These are phyloP conservation scores for Sclerotinia minor DNA, from an alignment of 2,329 filamentous ascomycete genomes.

Conservation along the genomic window DNA sequence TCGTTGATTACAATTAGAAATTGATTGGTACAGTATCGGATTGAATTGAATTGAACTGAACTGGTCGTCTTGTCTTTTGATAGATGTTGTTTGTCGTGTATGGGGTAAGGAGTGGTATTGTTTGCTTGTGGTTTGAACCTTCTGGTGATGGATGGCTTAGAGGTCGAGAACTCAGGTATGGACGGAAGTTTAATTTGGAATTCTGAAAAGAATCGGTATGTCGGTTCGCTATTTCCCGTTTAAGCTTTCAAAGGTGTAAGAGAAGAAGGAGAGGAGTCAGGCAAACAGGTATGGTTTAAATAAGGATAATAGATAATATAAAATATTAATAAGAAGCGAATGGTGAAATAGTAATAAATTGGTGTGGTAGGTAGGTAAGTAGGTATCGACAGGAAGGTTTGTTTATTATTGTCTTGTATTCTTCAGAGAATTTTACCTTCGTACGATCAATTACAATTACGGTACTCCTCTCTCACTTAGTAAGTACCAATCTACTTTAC, in stretches of 20 bases:
- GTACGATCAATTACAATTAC: constrained; percentile 7
- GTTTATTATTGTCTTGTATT: neutral
- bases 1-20: constrained; percentile 15
- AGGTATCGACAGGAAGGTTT: constrained; percentile 9
- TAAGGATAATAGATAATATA: too few relatives aligned
- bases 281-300: neutral
- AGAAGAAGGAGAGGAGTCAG: neutral
- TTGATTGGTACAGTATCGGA: neutral
- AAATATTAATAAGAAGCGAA: neutral
- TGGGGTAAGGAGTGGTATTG: constrained; percentile 16
- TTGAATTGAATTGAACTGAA: constrained; percentile 8
- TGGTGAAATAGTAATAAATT: neutral
- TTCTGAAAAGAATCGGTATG: constrained; percentile 13
- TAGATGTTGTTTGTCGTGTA: neutral
- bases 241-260: neutral
- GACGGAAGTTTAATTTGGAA: constrained; percentile 18
- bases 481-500: neutral
- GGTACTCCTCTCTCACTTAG: constrained; percentile 7
- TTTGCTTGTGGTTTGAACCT: neutral
- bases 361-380: neutral
- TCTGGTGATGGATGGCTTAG: constrained; percentile 7
- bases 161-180: constrained; percentile 14
- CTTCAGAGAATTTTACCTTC: constrained; percentile 3
- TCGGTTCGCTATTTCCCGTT: constrained; percentile 21
- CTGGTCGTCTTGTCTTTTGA: neutral